These are phyloP conservation scores for Diutina neorugosa DNA, from an alignment of 1,139 yeast genomes.

Conservation along the genomic window DNA sequence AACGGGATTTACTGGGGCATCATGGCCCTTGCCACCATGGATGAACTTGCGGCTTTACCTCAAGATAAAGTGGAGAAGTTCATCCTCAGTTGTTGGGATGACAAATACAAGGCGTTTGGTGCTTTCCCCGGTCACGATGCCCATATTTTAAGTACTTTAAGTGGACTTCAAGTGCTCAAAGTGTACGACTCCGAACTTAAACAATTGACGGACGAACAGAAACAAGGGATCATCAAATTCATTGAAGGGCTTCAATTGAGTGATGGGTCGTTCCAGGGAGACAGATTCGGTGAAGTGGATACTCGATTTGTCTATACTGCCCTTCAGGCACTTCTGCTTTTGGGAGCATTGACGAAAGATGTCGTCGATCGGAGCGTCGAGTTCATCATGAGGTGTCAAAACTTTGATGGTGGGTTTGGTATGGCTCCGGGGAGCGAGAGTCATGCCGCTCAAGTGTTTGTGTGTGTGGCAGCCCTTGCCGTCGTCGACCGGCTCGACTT, in stretches of 20 bases:
- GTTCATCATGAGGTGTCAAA: slow-evolving; percentile 60
- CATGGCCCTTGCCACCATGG: slow-evolving; percentile 57
- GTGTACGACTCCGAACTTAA: slow-evolving; percentile 49
- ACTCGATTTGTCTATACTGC: slow-evolving; percentile 84
- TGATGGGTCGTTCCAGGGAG: slow-evolving; percentile 85
- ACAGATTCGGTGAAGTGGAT: slow-evolving; percentile 82
- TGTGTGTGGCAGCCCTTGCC: slow-evolving; percentile 73
- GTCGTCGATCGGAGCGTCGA: slow-evolving; percentile 53
- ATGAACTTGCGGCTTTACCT: slow-evolving; percentile 40
- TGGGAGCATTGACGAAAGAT: slow-evolving; percentile 50
- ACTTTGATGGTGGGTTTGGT: slow-evolving; percentile 96
- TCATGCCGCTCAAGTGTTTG: slow-evolving; percentile 88
- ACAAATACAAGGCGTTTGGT: slow-evolving; percentile 68
- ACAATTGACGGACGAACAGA: slow-evolving; percentile 13
- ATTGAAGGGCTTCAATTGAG: slow-evolving; percentile 47
- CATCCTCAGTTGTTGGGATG: slow-evolving; percentile 58
- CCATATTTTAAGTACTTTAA: slow-evolving; percentile 76
- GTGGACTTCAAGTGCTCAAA: slow-evolving; percentile 70
- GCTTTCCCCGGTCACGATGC: slow-evolving; percentile 86
- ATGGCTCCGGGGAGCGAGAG: slow-evolving; percentile 90
- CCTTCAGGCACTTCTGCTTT: slow-evolving; percentile 55
- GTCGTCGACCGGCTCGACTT: slow-evolving; percentile 49
- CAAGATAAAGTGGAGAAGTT: slow-evolving; percentile 45
- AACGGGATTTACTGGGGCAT: slow-evolving; percentile 96
- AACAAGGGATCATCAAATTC: slow-evolving; percentile 19